phyloP scores from a whole-genome alignment of 345 rosid species.

The Acer negundo region DNA sequence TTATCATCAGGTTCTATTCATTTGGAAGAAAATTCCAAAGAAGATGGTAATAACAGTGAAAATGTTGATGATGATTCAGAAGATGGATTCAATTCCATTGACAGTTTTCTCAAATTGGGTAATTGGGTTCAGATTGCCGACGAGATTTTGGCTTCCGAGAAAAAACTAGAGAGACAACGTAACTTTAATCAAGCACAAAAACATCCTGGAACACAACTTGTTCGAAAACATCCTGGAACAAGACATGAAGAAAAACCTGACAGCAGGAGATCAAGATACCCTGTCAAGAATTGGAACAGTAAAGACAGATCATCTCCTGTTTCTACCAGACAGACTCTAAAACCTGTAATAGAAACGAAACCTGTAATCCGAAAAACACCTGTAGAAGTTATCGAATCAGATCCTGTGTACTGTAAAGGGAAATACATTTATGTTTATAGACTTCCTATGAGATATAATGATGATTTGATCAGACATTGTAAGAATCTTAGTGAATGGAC shows the following conservation, averaged over 20 bases:
- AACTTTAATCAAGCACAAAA: not conserved
- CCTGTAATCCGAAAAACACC: constrained; percentile 14
- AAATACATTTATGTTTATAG: constrained; percentile 57
- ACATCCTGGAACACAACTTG: not conserved
- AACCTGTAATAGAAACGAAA: constrained; percentile 25
- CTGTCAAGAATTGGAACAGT: constrained; percentile 5
- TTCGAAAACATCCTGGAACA: not conserved
- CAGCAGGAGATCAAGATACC: not conserved
- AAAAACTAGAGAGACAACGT: not conserved
- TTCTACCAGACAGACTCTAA: not conserved
- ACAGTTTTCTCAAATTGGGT: constrained; percentile 1
- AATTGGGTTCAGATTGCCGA: constrained; percentile 25
- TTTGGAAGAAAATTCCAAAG: not conserved
- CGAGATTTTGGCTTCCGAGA: constrained; percentile 2
- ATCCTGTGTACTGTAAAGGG: constrained; percentile 46
- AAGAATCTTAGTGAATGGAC: constrained; percentile 56
- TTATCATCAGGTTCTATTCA: constrained; percentile 16
- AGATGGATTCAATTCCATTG: constrained; percentile 15
- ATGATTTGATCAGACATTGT: constrained; percentile 67
- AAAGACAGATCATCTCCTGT: constrained; percentile 17
- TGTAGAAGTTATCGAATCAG: not conserved
- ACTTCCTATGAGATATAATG: constrained; percentile 63
- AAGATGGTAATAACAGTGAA: not conserved
- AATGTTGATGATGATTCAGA: constrained; percentile 3
- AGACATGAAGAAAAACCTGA: not conserved